Base-by-base conservation (phyloP, 2,329 filamentous ascomycete genomes). In the Macrophomina phaseolina region DNA sequence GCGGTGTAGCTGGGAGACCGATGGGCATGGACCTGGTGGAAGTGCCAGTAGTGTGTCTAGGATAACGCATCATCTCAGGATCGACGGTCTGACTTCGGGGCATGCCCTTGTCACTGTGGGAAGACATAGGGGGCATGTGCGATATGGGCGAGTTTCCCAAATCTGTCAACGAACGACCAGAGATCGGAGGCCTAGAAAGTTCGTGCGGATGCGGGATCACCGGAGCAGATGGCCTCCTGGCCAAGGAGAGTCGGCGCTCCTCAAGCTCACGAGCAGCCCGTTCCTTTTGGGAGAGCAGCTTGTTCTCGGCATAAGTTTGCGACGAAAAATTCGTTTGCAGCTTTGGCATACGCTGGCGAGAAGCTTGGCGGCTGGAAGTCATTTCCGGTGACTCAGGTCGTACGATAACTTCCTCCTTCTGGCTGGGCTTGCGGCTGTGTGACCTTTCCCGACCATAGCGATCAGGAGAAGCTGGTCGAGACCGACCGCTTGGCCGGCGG, bases 1-100 rank as follows among this genome's bases (percentile, higher is more conserved):
- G 90, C 36, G 94, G 94, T 0, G 94, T 97, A 2, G 93, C 92
- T 14, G 94, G 93, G n/a, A 97, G 85, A 0, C 93, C 94, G 62
- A 94, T 85, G 5, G 86, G 84, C 1, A 81, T 81, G 14, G 84
- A 83, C 14, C 85, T 82, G 1, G 84, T 84, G 2, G 82, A 80
- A 2, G 80, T 81, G 16, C 79, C 79, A 7, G 34, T 49, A 12
- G 66, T 64, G 34, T 40, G 30, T 45, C 72, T 74, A 8, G 76
- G 75, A 12, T 80, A 78, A 51, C 76, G 77, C 67, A 76, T 75
- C 67, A 79, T 80, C 4, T 80, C 84, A 1, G 88, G 86, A 68
- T 91, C 89, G 1, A 87, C 89, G 7, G 90, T 91, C 53, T 88
- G 86, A 72, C 89, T 90, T 64, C 90, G 85, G 32, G 82, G 81